A percentile compares a stretch with the other conserved stretches of the same genome.
Evolutionary conservation across 768 basidiomycete genomes (phyloP).

Genomic region (Pleurotus cornucopiae): DNA sequence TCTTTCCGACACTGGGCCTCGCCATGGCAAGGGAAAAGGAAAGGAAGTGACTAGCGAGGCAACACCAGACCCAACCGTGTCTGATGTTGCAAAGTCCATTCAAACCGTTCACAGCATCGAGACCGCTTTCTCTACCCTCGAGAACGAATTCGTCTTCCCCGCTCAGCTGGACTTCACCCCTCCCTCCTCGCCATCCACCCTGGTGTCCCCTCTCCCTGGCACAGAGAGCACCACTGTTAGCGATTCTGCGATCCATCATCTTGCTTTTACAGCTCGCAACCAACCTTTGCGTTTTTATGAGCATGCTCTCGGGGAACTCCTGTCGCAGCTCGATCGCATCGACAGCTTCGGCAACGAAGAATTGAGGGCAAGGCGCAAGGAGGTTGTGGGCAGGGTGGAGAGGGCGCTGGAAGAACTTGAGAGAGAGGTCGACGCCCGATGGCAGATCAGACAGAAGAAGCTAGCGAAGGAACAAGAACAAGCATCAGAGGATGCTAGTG

Average conservation of each 20-base stretch:
- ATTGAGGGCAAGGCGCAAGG: conserved; percentile 49
- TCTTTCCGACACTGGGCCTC: conserved; percentile 18
- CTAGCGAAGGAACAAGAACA: conserved; percentile 1
- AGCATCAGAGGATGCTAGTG: no score
- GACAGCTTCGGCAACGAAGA: conserved; percentile 55
- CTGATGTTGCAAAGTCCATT: conserved; percentile 29
- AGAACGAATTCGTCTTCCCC: conserved; percentile 36
- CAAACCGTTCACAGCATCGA: conserved; percentile 36
- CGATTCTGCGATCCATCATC: conserved; percentile 24
- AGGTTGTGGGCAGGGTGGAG: conserved; percentile 53
- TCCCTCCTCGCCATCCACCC: conserved; percentile 16
- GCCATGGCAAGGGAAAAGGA: conserved; percentile 22
- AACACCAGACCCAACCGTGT: conserved; percentile 16
- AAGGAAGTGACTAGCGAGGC: conserved; percentile 19
- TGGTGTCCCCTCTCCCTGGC: not conserved
- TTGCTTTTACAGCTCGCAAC: conserved; percentile 57
- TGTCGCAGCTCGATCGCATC: conserved; percentile 55
- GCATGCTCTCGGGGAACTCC: conserved; percentile 51
- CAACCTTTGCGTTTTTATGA: conserved; percentile 60
- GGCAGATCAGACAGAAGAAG: conserved; percentile 19
- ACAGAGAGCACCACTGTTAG: conserved; percentile 10
- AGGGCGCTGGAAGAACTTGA: conserved; percentile 51
- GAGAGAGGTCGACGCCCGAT: conserved; percentile 38
- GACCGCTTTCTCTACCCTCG: conserved; percentile 32
- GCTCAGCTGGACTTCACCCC: conserved; percentile 36